phyloP scores from a whole-genome alignment of 345 rosid genomes.

The Syzygium oleosum region DNA sequence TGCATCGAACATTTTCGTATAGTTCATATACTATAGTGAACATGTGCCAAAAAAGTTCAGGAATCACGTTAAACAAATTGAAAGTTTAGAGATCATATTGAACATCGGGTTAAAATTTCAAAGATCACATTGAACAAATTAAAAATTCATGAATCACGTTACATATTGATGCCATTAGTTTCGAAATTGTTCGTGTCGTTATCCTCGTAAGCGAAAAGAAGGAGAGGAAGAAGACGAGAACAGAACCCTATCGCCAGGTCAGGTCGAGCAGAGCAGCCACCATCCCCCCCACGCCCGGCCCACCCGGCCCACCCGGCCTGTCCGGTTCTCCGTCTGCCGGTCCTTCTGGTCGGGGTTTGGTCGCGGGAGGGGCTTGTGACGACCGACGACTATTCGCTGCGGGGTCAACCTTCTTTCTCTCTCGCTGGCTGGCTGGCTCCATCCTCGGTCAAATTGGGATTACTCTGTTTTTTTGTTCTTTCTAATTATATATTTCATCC shows the following conservation, averaged over 20 bases:
- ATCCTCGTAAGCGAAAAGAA: neutral
- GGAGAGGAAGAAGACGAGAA: neutral
- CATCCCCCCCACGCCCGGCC: neutral
- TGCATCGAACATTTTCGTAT: too few relatives aligned
- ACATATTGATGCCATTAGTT: too few relatives aligned
- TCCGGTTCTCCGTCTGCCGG: neutral
- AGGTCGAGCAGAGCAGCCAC: neutral
- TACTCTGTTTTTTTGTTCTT: too few relatives aligned
- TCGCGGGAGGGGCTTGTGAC: neutral
- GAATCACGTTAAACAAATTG: too few relatives aligned
- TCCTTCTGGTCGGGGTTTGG: neutral
- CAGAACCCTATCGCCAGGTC: neutral
- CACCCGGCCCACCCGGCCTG: neutral
- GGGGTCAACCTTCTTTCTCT: neutral
- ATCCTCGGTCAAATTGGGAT: neutral
- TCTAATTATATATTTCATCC: neutral
- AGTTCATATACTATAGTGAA: too few relatives aligned
- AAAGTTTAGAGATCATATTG: too few relatives aligned
- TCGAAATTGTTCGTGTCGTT: too few relatives aligned
- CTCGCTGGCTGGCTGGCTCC: neutral
- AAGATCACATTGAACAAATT: fast-evolving
- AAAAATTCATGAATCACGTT: too few relatives aligned
- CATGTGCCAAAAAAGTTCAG: too few relatives aligned
- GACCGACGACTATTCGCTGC: neutral
- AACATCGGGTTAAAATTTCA: too few relatives aligned